These are phyloP conservation scores for Tricladium varicosporioides DNA, from an alignment of 2,329 filamentous ascomycete genomes.

Conservation along the genomic window DNA sequence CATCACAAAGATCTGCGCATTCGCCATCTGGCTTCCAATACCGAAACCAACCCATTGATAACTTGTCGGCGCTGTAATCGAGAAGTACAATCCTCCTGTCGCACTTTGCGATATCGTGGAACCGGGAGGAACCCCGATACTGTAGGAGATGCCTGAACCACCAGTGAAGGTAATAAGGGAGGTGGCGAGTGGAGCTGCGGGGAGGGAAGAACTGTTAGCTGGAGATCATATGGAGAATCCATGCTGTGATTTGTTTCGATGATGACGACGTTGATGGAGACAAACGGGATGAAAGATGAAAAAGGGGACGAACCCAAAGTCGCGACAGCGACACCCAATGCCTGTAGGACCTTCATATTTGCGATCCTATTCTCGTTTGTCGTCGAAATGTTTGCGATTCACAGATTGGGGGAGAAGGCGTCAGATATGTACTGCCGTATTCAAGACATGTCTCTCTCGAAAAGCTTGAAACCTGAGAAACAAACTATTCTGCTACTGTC, in stretches of 20 bases:
- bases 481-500: not conserved
- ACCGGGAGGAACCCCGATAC: slow-evolving; percentile 24
- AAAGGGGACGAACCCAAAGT: too few species aligned
- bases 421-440: too few species aligned
- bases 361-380: too few species aligned
- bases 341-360: too few species aligned
- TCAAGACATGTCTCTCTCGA: too few species aligned
- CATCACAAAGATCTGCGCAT: slow-evolving; percentile 57
- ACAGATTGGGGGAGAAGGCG: too few species aligned
- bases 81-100: slow-evolving; percentile 55
- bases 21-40: slow-evolving; percentile 53
- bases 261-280: not conserved
- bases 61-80: slow-evolving; percentile 50
- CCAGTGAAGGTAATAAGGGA: slow-evolving; percentile 24
- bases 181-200: slow-evolving; percentile 13
- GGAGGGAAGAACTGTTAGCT: too few species aligned
- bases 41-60: slow-evolving; percentile 57
- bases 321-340: too few species aligned
- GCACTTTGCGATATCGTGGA: slow-evolving; percentile 45
- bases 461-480: not conserved
- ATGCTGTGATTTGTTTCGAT: not conserved
- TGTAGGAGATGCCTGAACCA: slow-evolving; percentile 19
- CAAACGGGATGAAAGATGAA: too few species aligned
- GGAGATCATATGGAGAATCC: too few species aligned
- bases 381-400: too few species aligned